Evolutionary conservation across 208 protist species (phyloP), one percentile per base, ranked within the genome.

Genomic region (Naegleria lovaniensis): DNA sequence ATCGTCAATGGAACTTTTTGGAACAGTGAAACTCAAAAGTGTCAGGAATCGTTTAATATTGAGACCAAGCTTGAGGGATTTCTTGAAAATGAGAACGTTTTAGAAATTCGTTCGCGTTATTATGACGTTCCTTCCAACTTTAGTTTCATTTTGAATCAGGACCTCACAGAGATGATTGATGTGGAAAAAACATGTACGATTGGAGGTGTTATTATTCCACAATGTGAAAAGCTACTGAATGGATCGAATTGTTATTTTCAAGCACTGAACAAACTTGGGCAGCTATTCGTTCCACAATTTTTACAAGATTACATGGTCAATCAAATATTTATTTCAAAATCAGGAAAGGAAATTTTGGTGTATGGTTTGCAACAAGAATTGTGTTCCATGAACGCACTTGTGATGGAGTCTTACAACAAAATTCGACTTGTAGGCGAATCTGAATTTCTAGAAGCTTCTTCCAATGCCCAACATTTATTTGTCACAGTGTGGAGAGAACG

Each of bases 341-440:
- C 15, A n/a, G 58, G 22, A n/a, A 75, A 29, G 22, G 22, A 75
- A 25, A 25, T 75, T n/a, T 75, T 75, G 58, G 58, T 75, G 15
- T 75, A n/a, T 75, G 58, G 58, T 75, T 75, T 75, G n/a, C 58
- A 75, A 75, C 58, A 75, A 75, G 22, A 75, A 75, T 29, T 75
- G 22, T 75, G 58, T 75, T n/a, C 58, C 15, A 9, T n/a, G 2
- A 9, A 75, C 5, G 15, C 4, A 29, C 15, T 75, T 75, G 4
- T 29, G 15, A n/a, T 75, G 22, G 58, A 75, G 2, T n/a, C 15
- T n/a, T 75, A n/a, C n/a, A 75, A 75, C n/a, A 29, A 5, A 25
- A 75, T 75, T 75, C 15, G 22, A n/a, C n/a, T 75, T 29, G n/a
- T 75, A 4, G 58, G 58, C 5, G 58, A 75, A n/a, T n/a, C 22